Percentiles rank a stretch among this genome's conserved stretches.
Evolutionary conservation across 2,329 filamentous ascomycete species (phyloP).

Genomic region (Trichothecium sympodiale): DNA sequence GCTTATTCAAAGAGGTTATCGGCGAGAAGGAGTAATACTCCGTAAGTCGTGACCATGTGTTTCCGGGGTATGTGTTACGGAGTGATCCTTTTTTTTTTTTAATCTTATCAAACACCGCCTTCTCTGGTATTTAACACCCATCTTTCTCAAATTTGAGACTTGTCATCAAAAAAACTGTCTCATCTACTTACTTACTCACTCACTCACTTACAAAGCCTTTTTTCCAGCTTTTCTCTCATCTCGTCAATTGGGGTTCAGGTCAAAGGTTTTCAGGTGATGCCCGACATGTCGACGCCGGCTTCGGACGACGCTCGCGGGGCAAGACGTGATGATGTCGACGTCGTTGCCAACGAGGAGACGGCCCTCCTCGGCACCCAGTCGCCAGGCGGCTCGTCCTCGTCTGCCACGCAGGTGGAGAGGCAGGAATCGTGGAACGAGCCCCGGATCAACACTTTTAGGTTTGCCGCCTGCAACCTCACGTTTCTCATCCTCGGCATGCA

Average conservation of each 20-base stretch:
- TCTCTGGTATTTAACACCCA: too few relatives aligned
- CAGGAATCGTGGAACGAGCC: slow-evolving; percentile 47
- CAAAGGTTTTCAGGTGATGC: neutral
- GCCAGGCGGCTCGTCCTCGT: neutral
- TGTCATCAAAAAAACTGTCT: neutral
- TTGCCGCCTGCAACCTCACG: slow-evolving; percentile 46
- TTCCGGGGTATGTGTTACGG: too few relatives aligned
- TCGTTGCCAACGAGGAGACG: slow-evolving; percentile 2
- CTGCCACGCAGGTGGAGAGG: neutral
- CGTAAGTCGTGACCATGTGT: too few relatives aligned
- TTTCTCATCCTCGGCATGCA: slow-evolving; percentile 59
- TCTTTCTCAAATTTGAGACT: too few relatives aligned
- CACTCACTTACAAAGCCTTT: neutral
- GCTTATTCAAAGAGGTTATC: too few relatives aligned
- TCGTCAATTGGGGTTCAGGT: neutral
- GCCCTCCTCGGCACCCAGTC: neutral
- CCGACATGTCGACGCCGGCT: neutral
- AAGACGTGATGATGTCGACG: neutral
- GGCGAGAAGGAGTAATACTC: too few relatives aligned
- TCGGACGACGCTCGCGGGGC: neutral
- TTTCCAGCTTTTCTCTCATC: neutral
- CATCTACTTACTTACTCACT: neutral
- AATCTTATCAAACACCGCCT: too few relatives aligned
- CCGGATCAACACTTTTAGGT: slow-evolving; percentile 44
- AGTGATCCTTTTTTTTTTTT: too few relatives aligned